A percentile compares a stretch with the other conserved stretches of the same genome.
Conservation (phyloP, 1,139 yeast genomes). For the Saccharomyces hybrid region DNA sequence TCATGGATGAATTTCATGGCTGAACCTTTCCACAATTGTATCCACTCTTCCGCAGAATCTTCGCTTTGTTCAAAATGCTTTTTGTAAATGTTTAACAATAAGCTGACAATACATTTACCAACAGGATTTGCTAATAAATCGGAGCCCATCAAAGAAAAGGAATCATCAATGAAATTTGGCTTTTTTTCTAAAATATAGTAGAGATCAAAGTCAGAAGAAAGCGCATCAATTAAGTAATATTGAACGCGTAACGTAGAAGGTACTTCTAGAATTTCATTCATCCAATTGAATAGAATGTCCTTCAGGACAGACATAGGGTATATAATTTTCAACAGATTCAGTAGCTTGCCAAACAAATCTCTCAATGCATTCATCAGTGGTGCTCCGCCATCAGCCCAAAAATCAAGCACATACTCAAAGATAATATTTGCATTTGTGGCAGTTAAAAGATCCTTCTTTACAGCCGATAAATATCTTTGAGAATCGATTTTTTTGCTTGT, state of each 20-base stretch:
- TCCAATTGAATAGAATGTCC: conserved; percentile 39
- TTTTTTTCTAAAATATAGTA: conserved; percentile 36
- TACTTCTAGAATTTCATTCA: conserved; percentile 36
- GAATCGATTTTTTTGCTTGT: conserved; percentile 13
- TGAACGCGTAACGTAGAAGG: conserved; percentile 50
- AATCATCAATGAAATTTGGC: conserved; percentile 40
- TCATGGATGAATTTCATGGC: conserved; percentile 34
- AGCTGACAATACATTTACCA: conserved; percentile 52
- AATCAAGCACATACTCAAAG: conserved; percentile 54
- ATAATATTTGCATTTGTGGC: conserved; percentile 33
- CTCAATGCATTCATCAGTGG: conserved; percentile 62
- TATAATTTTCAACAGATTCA: conserved; percentile 35
- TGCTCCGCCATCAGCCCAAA: conserved; percentile 65
- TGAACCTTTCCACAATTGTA: conserved; percentile 43
- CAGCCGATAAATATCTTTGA: conserved; percentile 8
- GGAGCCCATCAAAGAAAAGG: conserved; percentile 46
- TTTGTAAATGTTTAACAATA: conserved; percentile 36
- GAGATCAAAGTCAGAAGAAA: conserved; percentile 43
- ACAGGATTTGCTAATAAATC: conserved; percentile 61
- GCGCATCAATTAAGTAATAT: conserved; percentile 50
- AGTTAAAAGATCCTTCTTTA: conserved; percentile 18
- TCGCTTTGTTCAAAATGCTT: conserved; percentile 16
- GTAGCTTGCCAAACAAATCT: conserved; percentile 49
- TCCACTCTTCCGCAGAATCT: conserved; percentile 39
- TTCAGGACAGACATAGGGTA: conserved; percentile 15